Percentiles rank a stretch among this genome's conserved stretches.
phyloP scores from a whole-genome alignment of 192 early-diverging fungal genomes.

The Glomus cerebriforme region DNA sequence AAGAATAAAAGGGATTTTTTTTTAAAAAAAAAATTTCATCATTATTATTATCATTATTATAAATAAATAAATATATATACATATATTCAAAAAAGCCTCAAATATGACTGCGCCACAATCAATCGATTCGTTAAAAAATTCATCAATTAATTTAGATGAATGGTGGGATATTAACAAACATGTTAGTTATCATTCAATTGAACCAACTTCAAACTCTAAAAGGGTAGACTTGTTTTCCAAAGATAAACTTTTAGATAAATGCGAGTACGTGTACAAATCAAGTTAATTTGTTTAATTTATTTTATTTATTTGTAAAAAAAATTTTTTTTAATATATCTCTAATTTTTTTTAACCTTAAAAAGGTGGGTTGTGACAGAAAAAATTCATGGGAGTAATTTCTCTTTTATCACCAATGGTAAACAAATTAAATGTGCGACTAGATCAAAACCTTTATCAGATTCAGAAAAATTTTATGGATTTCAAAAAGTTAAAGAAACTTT shows the following conservation, averaged over 20 bases:
- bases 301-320: too few species aligned
- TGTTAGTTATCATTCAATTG: background rate
- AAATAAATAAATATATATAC: too few species aligned
- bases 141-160: too few species aligned
- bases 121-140: too few species aligned
- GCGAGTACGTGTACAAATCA: background rate
- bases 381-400: slow-evolving; percentile 7
- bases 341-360: background rate
- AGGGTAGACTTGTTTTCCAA: background rate
- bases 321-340: too few species aligned
- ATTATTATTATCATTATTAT: too few species aligned
- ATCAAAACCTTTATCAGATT: background rate
- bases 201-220: background rate
- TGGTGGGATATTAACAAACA: background rate
- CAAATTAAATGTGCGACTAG: slow-evolving; percentile 7
- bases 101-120: too few species aligned
- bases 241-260: background rate
- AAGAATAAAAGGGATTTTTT: too few species aligned
- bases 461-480: background rate
- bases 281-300: too few species aligned
- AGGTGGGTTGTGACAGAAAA: background rate
- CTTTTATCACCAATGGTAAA: slow-evolving; percentile 7
- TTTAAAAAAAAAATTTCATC: too few species aligned
- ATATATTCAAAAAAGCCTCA: too few species aligned
- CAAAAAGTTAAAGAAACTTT: background rate